Evolutionary conservation across 208 protist species (phyloP).

Genomic region (Pavlovales sp.): DNA sequence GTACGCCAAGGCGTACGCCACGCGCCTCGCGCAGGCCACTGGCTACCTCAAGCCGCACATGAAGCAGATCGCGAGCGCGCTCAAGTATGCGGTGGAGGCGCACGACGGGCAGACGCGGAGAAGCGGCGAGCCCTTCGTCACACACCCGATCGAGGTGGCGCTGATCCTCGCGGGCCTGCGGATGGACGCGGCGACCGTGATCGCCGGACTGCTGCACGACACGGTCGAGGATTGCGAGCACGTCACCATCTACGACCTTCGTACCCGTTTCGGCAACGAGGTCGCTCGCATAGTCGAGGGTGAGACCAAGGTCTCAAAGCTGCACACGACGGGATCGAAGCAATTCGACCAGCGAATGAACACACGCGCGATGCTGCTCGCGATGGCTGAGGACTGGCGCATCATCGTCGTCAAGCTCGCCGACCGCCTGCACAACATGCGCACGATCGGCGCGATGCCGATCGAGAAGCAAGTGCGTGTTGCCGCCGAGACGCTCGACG

Average conservation of each 20-base stretch:
- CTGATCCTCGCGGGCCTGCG: not conserved
- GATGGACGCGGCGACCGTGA: constrained; percentile 32
- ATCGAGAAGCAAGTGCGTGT: constrained; percentile 4
- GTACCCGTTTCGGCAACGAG: not conserved
- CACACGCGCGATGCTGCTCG: constrained; percentile 32
- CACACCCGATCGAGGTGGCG: constrained; percentile 28
- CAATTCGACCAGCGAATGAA: constrained; percentile 14
- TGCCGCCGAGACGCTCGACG: constrained; percentile 23
- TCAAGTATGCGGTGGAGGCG: not conserved
- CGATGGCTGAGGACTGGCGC: constrained; percentile 43
- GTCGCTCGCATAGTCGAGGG: constrained; percentile 35
- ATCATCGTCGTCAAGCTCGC: constrained; percentile 45
- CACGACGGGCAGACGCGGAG: constrained; percentile 21
- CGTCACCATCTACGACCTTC: not conserved
- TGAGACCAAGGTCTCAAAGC: constrained; percentile 39
- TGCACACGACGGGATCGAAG: constrained; percentile 9
- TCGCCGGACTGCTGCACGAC: constrained; percentile 30
- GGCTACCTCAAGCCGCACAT: not conserved
- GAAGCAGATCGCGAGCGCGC: not conserved
- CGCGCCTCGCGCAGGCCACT: not conserved
- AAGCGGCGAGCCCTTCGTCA: constrained; percentile 28
- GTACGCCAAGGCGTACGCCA: not conserved
- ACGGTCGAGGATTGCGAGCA: constrained; percentile 24
- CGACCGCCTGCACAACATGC: constrained; percentile 49
- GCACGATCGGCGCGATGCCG: constrained; percentile 33